These are phyloP conservation scores for Didymella pinodella DNA, from an alignment of 2,329 filamentous ascomycete species.

Conservation along the genomic window DNA sequence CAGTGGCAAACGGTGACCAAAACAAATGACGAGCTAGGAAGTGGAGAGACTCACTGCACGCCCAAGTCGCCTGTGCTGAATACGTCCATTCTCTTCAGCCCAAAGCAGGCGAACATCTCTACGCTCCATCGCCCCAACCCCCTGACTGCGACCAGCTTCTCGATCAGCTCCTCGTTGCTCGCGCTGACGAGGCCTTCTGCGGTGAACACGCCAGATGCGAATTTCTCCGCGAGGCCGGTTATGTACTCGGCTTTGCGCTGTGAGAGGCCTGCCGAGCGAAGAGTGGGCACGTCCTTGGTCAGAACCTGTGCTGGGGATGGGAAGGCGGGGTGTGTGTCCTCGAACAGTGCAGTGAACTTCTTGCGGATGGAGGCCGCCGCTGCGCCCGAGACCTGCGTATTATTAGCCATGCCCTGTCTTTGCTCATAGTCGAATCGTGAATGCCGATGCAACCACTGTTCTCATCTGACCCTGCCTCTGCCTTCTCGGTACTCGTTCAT, in stretches of 20 bases:
- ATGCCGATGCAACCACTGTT: neutral
- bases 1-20: neutral
- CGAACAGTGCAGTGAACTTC: conserved; percentile 66
- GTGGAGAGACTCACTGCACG: conserved; percentile 70
- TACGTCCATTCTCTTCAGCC: conserved; percentile 91
- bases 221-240: conserved; percentile 82
- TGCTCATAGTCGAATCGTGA: too few species aligned
- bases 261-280: conserved; percentile 87
- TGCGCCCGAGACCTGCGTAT: conserved; percentile 78
- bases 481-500: neutral
- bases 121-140: conserved; percentile 91
- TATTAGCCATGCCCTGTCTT: neutral
- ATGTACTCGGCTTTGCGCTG: conserved; percentile 97
- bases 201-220: conserved; percentile 75
- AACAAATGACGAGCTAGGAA: neutral
- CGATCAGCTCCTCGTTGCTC: conserved; percentile 84
- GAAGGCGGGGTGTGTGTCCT: conserved; percentile 60
- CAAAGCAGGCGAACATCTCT: conserved; percentile 92
- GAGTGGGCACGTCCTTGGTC: conserved; percentile 63
- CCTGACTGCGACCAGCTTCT: conserved; percentile 82
- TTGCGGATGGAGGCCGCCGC: conserved; percentile 88
- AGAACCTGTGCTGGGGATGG: conserved; percentile 79
- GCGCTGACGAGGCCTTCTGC: conserved; percentile 78
- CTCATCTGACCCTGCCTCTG: neutral
- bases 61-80: conserved; percentile 92